phyloP scores from a whole-genome alignment of 2,329 filamentous ascomycete genomes.

The Verticillium nubilum region DNA sequence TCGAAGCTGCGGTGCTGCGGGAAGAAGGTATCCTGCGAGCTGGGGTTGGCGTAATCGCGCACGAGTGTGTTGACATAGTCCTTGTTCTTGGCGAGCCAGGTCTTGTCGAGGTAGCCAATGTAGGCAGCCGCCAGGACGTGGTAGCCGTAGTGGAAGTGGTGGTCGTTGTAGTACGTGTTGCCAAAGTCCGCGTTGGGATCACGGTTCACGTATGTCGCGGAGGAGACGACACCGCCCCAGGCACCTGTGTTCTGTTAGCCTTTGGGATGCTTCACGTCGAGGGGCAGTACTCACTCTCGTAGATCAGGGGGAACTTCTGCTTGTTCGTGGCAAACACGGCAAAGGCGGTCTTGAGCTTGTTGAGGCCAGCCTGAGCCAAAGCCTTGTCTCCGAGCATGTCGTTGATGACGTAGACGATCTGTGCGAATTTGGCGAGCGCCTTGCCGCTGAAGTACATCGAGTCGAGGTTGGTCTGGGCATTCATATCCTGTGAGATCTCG shows the following conservation, averaged over 20 bases:
- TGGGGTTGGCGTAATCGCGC: constrained; percentile 68
- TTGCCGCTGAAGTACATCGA: constrained; percentile 84
- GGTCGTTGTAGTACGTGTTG: constrained; percentile 67
- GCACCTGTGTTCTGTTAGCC: constrained; percentile 26
- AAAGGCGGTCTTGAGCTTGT: constrained; percentile 53
- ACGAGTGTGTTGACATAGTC: constrained; percentile 72
- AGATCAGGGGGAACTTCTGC: constrained; percentile 51
- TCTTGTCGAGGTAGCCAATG: constrained; percentile 64
- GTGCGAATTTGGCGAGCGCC: constrained; percentile 62
- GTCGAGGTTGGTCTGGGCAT: constrained; percentile 57
- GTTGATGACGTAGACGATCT: constrained; percentile 52
- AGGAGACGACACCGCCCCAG: constrained; percentile 72
- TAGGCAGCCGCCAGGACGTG: constrained; percentile 75
- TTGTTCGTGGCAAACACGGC: constrained; percentile 52
- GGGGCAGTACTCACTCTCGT: constrained; percentile 34
- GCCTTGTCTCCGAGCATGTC: constrained; percentile 49
- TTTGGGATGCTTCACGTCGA: not conserved
- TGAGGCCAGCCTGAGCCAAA: constrained; percentile 46
- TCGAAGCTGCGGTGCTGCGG: constrained; percentile 73
- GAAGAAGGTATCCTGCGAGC: constrained; percentile 58
- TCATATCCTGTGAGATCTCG: constrained; percentile 65
- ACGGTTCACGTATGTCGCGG: constrained; percentile 57
- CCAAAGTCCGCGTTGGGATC: constrained; percentile 70
- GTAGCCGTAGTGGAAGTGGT: constrained; percentile 67
- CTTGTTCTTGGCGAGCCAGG: constrained; percentile 62